Conservation (phyloP, 1,284 basidiomycete genomes). For the Pascua sp. region DNA sequence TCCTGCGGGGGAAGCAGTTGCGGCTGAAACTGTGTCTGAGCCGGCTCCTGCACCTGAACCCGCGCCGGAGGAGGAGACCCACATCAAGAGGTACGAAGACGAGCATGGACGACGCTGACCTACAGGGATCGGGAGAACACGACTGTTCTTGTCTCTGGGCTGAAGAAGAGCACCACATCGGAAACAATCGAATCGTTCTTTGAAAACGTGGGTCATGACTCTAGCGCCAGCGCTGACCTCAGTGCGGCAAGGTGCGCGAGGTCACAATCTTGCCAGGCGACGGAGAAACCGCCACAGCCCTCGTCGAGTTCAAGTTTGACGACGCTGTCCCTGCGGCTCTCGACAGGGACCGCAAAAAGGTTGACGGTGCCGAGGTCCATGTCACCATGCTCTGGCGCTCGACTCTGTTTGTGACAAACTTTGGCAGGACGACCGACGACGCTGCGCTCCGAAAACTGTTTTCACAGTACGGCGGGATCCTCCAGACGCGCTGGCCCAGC, state of each 20-base stretch:
- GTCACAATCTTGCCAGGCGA: constrained; percentile 52
- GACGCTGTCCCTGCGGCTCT: constrained; percentile 77
- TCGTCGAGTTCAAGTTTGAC: constrained; percentile 47
- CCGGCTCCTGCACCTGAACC: constrained; percentile 15
- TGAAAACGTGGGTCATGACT: constrained; percentile 64
- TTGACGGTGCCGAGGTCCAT: constrained; percentile 65
- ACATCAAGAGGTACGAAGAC: constrained; percentile 26
- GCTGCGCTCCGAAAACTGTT: constrained; percentile 71
- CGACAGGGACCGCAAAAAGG: constrained; percentile 86
- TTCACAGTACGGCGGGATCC: constrained; percentile 76
- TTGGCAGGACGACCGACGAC: constrained; percentile 82
- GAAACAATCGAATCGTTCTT: constrained; percentile 71
- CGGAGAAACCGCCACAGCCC: constrained; percentile 33
- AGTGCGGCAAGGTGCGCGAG: constrained; percentile 82
- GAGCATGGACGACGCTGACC: neutral
- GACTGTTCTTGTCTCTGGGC: constrained; percentile 78
- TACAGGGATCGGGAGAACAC: constrained; percentile 89
- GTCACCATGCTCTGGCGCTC: constrained; percentile 91
- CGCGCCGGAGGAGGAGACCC: constrained; percentile 21
- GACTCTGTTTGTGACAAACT: constrained; percentile 95
- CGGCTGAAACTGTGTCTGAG: neutral
- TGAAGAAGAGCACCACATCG: constrained; percentile 60
- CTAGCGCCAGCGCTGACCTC: constrained; percentile 10
- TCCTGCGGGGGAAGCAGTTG: constrained; percentile 1
- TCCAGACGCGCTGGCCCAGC: constrained; percentile 96